Percentiles rank a stretch among this genome's conserved stretches.
Conservation (phyloP, 2,329 filamentous ascomycete genomes). For the Fusarium fujikuroi region DNA sequence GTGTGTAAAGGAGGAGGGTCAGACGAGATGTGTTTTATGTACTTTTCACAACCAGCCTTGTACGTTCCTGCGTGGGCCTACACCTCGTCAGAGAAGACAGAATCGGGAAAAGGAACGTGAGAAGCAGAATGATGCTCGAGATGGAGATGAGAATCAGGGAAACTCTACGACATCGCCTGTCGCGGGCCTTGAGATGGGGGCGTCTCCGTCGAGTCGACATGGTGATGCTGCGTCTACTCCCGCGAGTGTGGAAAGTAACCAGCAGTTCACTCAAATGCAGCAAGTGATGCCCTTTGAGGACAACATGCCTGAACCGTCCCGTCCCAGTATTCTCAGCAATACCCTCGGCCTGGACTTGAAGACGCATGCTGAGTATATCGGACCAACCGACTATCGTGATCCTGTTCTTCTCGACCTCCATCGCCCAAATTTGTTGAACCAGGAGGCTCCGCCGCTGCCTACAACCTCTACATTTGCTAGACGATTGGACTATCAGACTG, state of each 20-base stretch:
- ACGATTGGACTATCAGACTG: conserved; percentile 49
- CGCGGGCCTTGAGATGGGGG: conserved; percentile 13
- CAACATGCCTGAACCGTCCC: conserved; percentile 33
- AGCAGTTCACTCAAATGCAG: conserved; percentile 25
- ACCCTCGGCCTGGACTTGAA: conserved; percentile 67
- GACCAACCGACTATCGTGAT: conserved; percentile 68
- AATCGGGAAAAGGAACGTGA: conserved; percentile 37
- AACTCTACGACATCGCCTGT: conserved; percentile 28
- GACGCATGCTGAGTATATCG: conserved; percentile 70
- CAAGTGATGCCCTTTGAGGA: conserved; percentile 32
- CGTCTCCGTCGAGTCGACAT: conserved; percentile 40
- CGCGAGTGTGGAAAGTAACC: conserved; percentile 39
- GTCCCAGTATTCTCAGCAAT: conserved; percentile 49
- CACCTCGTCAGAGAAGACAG: conserved; percentile 47
- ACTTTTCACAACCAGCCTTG: conserved; percentile 74
- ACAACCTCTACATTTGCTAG: conserved; percentile 43
- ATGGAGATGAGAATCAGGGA: conserved; percentile 28
- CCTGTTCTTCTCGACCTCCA: conserved; percentile 66
- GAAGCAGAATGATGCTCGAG: conserved; percentile 27
- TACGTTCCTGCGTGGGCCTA: conserved; percentile 65
- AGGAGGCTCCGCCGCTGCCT: conserved; percentile 15
- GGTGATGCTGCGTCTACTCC: conserved; percentile 41
- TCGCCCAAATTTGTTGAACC: conserved; percentile 56
- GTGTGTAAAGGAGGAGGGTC: conserved; percentile 70
- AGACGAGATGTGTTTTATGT: conserved; percentile 70